These are phyloP conservation scores for Aspergillus calidoustus DNA, from an alignment of 2,329 filamentous ascomycete genomes.

Conservation along the genomic window DNA sequence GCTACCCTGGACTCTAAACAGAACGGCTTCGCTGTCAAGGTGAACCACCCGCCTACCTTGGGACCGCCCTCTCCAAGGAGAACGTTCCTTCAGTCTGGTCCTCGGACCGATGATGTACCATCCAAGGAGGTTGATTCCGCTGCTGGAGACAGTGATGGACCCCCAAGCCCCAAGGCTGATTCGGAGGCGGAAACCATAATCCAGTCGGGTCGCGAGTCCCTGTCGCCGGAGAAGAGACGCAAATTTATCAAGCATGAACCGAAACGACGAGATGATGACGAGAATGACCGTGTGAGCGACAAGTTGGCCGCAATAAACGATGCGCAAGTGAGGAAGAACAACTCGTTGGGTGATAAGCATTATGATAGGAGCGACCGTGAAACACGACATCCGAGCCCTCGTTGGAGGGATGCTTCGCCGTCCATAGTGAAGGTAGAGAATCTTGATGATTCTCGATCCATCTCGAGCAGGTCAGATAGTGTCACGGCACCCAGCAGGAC, in stretches of 20 bases:
- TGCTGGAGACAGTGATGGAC: slow-evolving; percentile 40
- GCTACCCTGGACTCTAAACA: slow-evolving; percentile 42
- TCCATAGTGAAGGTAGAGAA: slow-evolving; percentile 45
- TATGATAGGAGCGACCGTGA: slow-evolving; percentile 28
- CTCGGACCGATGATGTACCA: slow-evolving; percentile 28
- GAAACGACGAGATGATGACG: slow-evolving; percentile 37
- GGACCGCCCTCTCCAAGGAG: slow-evolving; percentile 31
- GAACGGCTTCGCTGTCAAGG: slow-evolving; percentile 38
- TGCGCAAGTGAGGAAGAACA: slow-evolving; percentile 36
- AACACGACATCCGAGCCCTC: slow-evolving; percentile 32
- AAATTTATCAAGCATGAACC: slow-evolving; percentile 46
- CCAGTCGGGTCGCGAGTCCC: slow-evolving; percentile 50
- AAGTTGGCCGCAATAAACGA: slow-evolving; percentile 29
- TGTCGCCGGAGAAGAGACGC: slow-evolving; percentile 53
- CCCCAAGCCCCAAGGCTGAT: slow-evolving; percentile 47
- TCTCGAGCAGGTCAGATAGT: slow-evolving; percentile 28
- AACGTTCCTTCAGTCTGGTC: slow-evolving; percentile 24
- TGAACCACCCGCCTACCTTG: slow-evolving; percentile 32
- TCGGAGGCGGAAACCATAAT: slow-evolving; percentile 57
- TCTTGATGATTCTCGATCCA: slow-evolving; percentile 34
- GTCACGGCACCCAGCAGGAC: slow-evolving; percentile 22
- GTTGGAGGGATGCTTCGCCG: slow-evolving; percentile 33
- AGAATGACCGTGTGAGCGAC: slow-evolving; percentile 26
- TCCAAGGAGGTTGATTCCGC: slow-evolving; percentile 31
- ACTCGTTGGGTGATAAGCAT: slow-evolving; percentile 34